Base-by-base conservation (phyloP, 805 yeast genomes). In the Candida arabinofermentans region DNA sequence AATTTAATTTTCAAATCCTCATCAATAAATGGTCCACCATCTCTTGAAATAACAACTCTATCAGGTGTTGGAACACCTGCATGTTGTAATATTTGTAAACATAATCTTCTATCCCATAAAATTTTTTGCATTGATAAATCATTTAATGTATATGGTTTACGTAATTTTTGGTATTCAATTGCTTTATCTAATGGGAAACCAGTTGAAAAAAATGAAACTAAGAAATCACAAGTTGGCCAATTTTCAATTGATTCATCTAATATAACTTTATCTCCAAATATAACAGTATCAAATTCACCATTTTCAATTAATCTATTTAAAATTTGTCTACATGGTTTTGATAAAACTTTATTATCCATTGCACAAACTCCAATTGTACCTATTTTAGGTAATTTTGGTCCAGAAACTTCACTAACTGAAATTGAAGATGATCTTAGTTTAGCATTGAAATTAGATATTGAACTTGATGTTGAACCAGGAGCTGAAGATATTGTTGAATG, bases 331-430 rank as follows among this genome's bases (percentile, higher is more conserved):
- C 97, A 91, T 2, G 99, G 99, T 67, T 93, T 93, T 34, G 95
- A 84, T 57, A 95, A 74, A 2, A 90, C 99, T 64, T 93, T 93
- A 44, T 90, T 83, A 64, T 93, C 99, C 97, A 93, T 90, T 9
- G 99, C 99, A 67, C 99, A 93, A 2, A 93, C 96, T 40, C 99
- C 99, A 53, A 93, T 87, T 51, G 87, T 90, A 30, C 99, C 98
- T 49, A 90, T 79, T 50, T 75, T 79, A 3, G 86, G 87, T 39
- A 81, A 55, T 48, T 73, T 72, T 3, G 81, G 75, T 9, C 74
- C 71, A 8, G 64, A 64, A 9, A 56, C 59, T 39, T 68, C 75
- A 18, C 66, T 64, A 19, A 66, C 64, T 5, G 70, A 60, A 10
- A 57, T 55, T 17, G 64, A 64, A 14, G 61, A 53, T 16, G 64